These are phyloP conservation scores for Pythium aristosporum DNA, from an alignment of 352 stramenopile species.

Conservation along the genomic window DNA sequence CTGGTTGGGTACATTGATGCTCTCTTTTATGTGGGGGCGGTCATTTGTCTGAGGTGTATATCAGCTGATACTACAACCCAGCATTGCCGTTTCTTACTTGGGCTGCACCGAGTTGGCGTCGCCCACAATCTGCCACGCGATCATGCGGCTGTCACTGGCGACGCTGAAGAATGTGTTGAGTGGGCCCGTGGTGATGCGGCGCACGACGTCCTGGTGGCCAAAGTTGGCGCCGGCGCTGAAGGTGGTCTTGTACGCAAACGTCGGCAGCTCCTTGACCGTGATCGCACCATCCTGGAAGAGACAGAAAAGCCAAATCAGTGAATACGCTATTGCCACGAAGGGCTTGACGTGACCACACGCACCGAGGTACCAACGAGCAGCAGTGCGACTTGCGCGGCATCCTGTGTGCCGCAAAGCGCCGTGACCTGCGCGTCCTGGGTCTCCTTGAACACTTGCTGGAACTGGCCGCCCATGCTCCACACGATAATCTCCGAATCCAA, in stretches of 20 bases:
- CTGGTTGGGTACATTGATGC: background rate
- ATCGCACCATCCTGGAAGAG: constrained; percentile 61
- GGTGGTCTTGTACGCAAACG: constrained; percentile 84
- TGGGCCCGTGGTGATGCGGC: constrained; percentile 68
- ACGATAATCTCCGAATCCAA: constrained; percentile 84
- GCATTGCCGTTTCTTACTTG: constrained; percentile 14
- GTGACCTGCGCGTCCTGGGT: constrained; percentile 77
- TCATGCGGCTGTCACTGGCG: constrained; percentile 78
- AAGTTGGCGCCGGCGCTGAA: constrained; percentile 57
- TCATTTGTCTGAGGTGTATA: too few relatives aligned
- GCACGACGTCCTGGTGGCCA: constrained; percentile 74
- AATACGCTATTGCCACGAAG: background rate
- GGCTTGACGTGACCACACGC: constrained; percentile 20
- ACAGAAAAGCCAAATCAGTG: background rate
- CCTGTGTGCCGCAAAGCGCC: constrained; percentile 68
- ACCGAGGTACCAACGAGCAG: constrained; percentile 78
- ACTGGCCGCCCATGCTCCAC: constrained; percentile 74
- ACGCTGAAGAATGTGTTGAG: constrained; percentile 84
- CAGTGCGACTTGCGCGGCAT: constrained; percentile 61
- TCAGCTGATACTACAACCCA: too few relatives aligned
- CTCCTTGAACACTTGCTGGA: constrained; percentile 82
- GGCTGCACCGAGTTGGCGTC: constrained; percentile 64
- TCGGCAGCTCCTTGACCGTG: constrained; percentile 80
- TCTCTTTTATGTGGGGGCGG: background rate
- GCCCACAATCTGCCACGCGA: constrained; percentile 85